A percentile compares a stretch with the other conserved stretches of the same genome.
phyloP scores from a whole-genome alignment of 768 basidiomycete species.

The Tremella mesenterica region DNA sequence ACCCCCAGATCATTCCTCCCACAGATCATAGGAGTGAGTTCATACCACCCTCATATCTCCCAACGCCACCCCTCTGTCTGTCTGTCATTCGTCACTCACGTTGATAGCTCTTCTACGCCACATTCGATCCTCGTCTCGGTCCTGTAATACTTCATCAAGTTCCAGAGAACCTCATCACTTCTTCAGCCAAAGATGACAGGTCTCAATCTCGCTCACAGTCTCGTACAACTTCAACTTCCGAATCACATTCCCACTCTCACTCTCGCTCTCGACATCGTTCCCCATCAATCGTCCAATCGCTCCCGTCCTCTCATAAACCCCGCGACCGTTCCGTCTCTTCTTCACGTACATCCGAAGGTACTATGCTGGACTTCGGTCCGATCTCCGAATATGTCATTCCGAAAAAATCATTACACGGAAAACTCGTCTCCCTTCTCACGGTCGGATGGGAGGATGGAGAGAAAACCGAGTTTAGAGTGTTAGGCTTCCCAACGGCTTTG shows the following conservation, averaged over 20 bases:
- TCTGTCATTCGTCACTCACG: no score
- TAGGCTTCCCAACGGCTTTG: slow-evolving; percentile 81
- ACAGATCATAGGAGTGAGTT: slow-evolving; percentile 43
- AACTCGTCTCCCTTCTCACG: slow-evolving; percentile 78
- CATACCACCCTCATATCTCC: neutral
- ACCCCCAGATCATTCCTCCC: slow-evolving; percentile 44
- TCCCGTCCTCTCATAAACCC: neutral
- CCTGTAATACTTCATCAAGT: slow-evolving; percentile 89
- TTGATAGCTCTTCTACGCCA: slow-evolving; percentile 67
- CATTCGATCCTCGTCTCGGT: slow-evolving; percentile 76
- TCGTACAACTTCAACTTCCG: slow-evolving; percentile 1
- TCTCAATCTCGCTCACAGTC: slow-evolving; percentile 19
- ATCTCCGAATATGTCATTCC: slow-evolving; percentile 94
- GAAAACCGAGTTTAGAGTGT: slow-evolving; percentile 59
- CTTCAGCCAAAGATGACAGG: slow-evolving; percentile 13
- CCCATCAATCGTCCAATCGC: neutral
- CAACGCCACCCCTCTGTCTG: no score
- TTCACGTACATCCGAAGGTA: slow-evolving; percentile 14
- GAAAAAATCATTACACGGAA: slow-evolving; percentile 69
- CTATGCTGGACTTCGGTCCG: slow-evolving; percentile 78
- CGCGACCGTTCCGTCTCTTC: slow-evolving; percentile 7
- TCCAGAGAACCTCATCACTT: slow-evolving; percentile 76
- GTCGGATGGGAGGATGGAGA: slow-evolving; percentile 40
- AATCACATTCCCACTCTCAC: slow-evolving; percentile 9
- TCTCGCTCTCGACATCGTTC: slow-evolving; percentile 9